A percentile compares a stretch with the other conserved stretches of the same genome.
These are phyloP conservation scores for Sarocladiaceae sp. DNA, from an alignment of 2,329 filamentous ascomycete genomes.

Conservation along the genomic window DNA sequence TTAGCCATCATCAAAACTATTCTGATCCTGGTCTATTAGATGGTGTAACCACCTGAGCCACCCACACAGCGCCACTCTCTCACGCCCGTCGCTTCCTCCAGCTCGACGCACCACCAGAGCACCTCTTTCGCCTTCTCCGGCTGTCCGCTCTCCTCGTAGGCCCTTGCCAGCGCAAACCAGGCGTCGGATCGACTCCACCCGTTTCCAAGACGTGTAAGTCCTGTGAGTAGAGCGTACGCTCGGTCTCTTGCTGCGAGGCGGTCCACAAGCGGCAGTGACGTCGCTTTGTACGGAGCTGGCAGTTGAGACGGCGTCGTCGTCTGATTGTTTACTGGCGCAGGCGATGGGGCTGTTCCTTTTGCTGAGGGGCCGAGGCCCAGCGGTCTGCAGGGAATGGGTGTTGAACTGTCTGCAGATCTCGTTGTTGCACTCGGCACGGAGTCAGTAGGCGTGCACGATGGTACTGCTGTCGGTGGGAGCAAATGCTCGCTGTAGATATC, in stretches of 20 bases:
- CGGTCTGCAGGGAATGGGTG: slow-evolving; percentile 20
- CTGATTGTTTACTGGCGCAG: slow-evolving; percentile 7
- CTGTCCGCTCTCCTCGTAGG: slow-evolving; percentile 82
- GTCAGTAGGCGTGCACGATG: slow-evolving; percentile 28
- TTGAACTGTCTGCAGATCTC: slow-evolving; percentile 35
- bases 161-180: slow-evolving; percentile 82
- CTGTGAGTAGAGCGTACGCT: slow-evolving; percentile 75
- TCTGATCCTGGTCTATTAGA: too few relatives aligned
- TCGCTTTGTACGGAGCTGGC: slow-evolving; percentile 47
- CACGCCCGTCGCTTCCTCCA: slow-evolving; percentile 79
- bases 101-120: slow-evolving; percentile 94
- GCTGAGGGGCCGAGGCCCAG: slow-evolving; percentile 19
- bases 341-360: slow-evolving; percentile 6
- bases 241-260: slow-evolving; percentile 85
- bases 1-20: neutral
- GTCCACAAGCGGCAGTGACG: slow-evolving; percentile 65
- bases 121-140: slow-evolving; percentile 84
- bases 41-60: slow-evolving; percentile 55
- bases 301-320: slow-evolving; percentile 22
- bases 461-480: slow-evolving; percentile 50
- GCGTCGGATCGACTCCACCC: slow-evolving; percentile 92
- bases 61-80: slow-evolving; percentile 71
- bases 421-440: slow-evolving; percentile 11
- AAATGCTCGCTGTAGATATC: slow-evolving; percentile 73
- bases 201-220: slow-evolving; percentile 74